Evolutionary conservation across 129 eudicot genomes (phyloP).

Genomic region (Arctium lappa): DNA sequence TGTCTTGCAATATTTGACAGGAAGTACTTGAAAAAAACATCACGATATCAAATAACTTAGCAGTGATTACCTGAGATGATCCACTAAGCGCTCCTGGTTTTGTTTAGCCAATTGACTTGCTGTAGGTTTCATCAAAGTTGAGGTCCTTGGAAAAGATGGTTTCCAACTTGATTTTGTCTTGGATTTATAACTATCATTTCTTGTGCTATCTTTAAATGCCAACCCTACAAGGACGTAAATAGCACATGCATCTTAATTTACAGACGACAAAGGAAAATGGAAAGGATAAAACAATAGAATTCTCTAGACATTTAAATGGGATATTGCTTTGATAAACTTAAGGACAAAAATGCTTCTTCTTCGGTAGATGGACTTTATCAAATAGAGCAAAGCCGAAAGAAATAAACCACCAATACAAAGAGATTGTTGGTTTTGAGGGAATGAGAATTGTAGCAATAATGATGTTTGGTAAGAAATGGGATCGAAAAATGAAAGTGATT

Average conservation of each 20-base stretch:
- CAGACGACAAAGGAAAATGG: background rate
- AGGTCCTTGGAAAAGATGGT: constrained; percentile 55
- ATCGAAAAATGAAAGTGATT: background rate
- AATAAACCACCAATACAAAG: background rate
- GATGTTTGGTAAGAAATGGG: background rate
- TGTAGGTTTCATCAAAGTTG: constrained; percentile 98
- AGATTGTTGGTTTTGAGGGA: background rate
- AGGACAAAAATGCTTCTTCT: background rate
- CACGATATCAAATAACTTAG: background rate
- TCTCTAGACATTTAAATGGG: background rate
- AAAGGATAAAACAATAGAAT: background rate
- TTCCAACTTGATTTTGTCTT: constrained; percentile 47
- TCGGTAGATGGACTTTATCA: background rate
- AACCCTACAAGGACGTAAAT: constrained; percentile 35
- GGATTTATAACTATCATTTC: constrained; percentile 33
- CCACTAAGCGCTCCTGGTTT: constrained; percentile 49
- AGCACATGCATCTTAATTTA: background rate
- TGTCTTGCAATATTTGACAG: background rate
- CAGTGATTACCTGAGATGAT: constrained; percentile 46
- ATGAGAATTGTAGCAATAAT: background rate
- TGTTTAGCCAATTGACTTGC: constrained; percentile 96
- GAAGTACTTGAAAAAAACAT: background rate
- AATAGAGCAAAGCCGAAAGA: background rate
- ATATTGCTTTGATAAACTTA: background rate
- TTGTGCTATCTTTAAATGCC: constrained; percentile 38